phyloP scores from a whole-genome alignment of 352 stramenopile species.

The Phytopythium litorale region DNA sequence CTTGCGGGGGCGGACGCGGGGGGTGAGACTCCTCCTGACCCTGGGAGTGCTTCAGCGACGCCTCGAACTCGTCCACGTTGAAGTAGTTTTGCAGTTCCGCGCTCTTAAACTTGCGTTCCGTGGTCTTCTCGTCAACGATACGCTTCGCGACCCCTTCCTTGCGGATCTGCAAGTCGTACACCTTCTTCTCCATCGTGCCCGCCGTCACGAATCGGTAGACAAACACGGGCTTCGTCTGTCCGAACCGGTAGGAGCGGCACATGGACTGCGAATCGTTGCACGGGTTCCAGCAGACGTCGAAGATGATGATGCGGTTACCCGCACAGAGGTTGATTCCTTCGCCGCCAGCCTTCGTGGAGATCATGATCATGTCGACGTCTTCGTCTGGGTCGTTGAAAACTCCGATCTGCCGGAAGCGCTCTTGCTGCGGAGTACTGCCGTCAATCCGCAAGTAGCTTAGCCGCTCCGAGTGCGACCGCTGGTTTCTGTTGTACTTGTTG shows the following conservation, averaged over 20 bases:
- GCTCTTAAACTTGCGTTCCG: slow-evolving; percentile 79
- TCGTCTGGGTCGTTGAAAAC: slow-evolving; percentile 84
- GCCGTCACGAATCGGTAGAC: slow-evolving; percentile 91
- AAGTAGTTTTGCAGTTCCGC: slow-evolving; percentile 86
- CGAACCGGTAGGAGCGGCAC: slow-evolving; percentile 91
- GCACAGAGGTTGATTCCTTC: slow-evolving; percentile 88
- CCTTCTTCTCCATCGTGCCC: slow-evolving; percentile 93
- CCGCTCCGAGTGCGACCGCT: slow-evolving; percentile 40
- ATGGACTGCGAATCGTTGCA: slow-evolving; percentile 92
- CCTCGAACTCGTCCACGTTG: slow-evolving; percentile 75
- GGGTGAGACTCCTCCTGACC: slow-evolving; percentile 12
- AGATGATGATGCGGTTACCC: slow-evolving; percentile 89
- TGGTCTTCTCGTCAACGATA: slow-evolving; percentile 86
- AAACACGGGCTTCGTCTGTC: slow-evolving; percentile 89
- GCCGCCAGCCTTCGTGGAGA: slow-evolving; percentile 84
- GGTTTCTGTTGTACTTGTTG: slow-evolving; percentile 45
- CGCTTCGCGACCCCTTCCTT: slow-evolving; percentile 88
- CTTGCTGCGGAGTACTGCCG: slow-evolving; percentile 70
- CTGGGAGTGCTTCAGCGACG: slow-evolving; percentile 47
- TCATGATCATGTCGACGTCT: slow-evolving; percentile 82
- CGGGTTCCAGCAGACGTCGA: slow-evolving; percentile 91
- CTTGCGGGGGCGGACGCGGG: slow-evolving; percentile 18
- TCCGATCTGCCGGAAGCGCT: slow-evolving; percentile 74
- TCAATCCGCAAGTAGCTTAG: slow-evolving; percentile 79
- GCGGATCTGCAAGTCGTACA: slow-evolving; percentile 88